These are phyloP conservation scores for Fusarium sarcochroum DNA, from an alignment of 2,329 filamentous ascomycete species.

Conservation along the genomic window DNA sequence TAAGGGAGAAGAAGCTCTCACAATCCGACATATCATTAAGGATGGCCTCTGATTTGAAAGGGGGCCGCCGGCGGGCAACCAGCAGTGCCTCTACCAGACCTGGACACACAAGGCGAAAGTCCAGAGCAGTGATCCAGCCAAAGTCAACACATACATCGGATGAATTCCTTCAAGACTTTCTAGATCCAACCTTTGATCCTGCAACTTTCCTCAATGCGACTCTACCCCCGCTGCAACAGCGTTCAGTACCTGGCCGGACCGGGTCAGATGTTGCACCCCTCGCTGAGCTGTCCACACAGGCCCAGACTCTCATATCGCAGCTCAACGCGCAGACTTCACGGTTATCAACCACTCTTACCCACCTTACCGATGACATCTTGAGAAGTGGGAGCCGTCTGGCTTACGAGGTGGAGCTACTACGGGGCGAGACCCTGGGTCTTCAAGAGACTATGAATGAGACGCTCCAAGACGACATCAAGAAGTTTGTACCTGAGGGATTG, in stretches of 20 bases:
- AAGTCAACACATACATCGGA: slow-evolving; percentile 78
- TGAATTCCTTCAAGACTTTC: slow-evolving; percentile 80
- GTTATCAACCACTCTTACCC: slow-evolving; percentile 84
- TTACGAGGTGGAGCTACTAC: slow-evolving; percentile 93
- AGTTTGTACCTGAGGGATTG: slow-evolving; percentile 74
- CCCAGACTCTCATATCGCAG: slow-evolving; percentile 87
- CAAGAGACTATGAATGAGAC: slow-evolving; percentile 82
- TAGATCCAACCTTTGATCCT: slow-evolving; percentile 83
- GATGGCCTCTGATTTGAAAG: slow-evolving; percentile 53
- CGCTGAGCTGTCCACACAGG: slow-evolving; percentile 82
- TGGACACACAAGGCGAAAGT: slow-evolving; percentile 59
- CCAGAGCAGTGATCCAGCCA: slow-evolving; percentile 58
- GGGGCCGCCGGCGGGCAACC: slow-evolving; percentile 61
- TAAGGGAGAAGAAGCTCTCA: neutral
- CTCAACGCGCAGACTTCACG: slow-evolving; percentile 90
- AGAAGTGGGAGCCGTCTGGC: slow-evolving; percentile 88
- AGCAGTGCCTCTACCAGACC: slow-evolving; percentile 60
- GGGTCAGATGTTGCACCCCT: slow-evolving; percentile 68
- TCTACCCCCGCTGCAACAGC: slow-evolving; percentile 76
- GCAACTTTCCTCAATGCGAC: slow-evolving; percentile 87
- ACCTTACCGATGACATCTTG: slow-evolving; percentile 94
- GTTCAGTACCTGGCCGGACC: slow-evolving; percentile 46
- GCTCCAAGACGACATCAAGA: slow-evolving; percentile 78
- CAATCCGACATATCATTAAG: neutral
- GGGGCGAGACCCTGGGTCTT: slow-evolving; percentile 88